Conservation (phyloP, 768 basidiomycete genomes). For the Suillus occidentalis region DNA sequence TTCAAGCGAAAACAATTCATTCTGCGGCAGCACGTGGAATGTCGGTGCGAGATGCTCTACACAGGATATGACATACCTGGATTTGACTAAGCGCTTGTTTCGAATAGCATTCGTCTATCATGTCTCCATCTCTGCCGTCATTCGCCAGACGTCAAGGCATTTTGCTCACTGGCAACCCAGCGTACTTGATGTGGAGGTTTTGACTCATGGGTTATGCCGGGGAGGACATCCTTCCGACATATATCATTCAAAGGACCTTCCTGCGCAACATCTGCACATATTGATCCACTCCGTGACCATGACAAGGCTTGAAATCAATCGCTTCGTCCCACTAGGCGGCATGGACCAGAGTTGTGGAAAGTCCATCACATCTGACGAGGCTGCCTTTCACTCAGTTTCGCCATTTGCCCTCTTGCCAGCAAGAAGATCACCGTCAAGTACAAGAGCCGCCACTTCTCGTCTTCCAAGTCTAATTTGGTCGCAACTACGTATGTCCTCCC, state of each 20-base stretch:
- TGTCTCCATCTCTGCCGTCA: slow-evolving; percentile 5
- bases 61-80: slow-evolving; percentile 9
- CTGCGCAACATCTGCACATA: neutral
- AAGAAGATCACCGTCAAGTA: neutral
- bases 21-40: neutral
- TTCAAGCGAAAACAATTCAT: neutral
- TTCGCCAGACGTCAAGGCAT: slow-evolving; percentile 3
- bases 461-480: neutral
- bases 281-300: neutral
- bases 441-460: neutral
- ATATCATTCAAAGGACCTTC: neutral
- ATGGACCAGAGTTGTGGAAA: neutral
- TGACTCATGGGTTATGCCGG: slow-evolving; percentile 5
- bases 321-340: neutral
- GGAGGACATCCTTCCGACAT: slow-evolving; percentile 7
- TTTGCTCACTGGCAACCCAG: slow-evolving; percentile 4
- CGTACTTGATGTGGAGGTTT: neutral
- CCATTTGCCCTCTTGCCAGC: neutral
- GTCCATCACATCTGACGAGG: neutral
- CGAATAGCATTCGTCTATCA: slow-evolving; percentile 6
- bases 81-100: slow-evolving; percentile 3
- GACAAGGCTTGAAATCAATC: neutral
- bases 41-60: slow-evolving; percentile 11
- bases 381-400: neutral
- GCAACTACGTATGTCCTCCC: neutral